Base-by-base conservation (phyloP, 176 grass and related monocot species). In the Eremochloa ophiuroides region DNA sequence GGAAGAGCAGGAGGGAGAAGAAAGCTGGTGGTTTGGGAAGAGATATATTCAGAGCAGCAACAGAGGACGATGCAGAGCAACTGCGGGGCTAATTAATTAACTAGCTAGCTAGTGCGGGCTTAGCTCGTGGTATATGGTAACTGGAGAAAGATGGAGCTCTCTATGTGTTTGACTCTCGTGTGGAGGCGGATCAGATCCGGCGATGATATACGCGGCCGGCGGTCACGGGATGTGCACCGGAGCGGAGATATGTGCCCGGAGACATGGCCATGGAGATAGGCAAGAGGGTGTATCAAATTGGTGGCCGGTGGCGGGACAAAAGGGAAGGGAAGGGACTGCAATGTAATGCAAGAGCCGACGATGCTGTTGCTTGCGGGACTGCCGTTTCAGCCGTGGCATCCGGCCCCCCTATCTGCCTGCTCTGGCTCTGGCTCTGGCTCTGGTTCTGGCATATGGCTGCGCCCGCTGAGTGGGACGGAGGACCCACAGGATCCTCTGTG, bases 341-440 rank as follows among this genome's bases (percentile, higher is more conserved):
- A 40, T 18, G 47, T 17, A 56, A 56, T 55, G 51, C 51, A 10
- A 20, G 31, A n/a, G 11, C 0, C 10, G 67, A 16, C 17, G 53
- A 76, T 55, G 82, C 35, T 73, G 83, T 89, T 85, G 83, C 87
- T 89, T 82, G 83, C 65, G 87, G 77, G 71, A 58, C 55, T 85
- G 82, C 64, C 64, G 71, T 65, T 85, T 30, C 77, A 38, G 66
- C 65, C 51, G 72, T 86, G 78, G 80, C 75, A n/a, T n/a, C n/a
- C n/a, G n/a, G n/a, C n/a, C n/a, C n/a, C n/a, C n/a, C n/a, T n/a
- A 60, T 2, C 25, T 26, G n/a, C 58, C 23, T 10, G 26, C 58
- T 13, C 23, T 61, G 58, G n/a, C n/a, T n/a, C n/a, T n/a, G n/a
- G n/a, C n/a, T n/a, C n/a, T n/a, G n/a, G n/a, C n/a, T n/a, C n/a